Evolutionary conservation across 2,329 filamentous ascomycete genomes (phyloP).

Genomic region (Curvularia verruculosa): DNA sequence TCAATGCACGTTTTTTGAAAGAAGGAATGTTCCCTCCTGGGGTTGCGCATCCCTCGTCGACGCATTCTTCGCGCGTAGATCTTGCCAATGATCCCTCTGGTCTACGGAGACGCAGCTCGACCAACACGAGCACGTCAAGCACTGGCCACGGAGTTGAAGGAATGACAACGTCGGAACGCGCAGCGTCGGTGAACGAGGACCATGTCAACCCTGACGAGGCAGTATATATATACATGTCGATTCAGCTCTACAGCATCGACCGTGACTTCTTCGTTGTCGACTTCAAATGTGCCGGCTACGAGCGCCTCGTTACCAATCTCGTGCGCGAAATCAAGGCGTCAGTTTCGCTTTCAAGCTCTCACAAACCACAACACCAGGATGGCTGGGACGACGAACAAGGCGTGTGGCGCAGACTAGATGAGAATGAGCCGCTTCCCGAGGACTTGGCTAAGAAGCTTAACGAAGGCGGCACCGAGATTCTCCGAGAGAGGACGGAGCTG

Average conservation of each 20-base stretch:
- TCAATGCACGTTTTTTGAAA: constrained; percentile 86
- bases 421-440: constrained; percentile 42
- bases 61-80: constrained; percentile 57
- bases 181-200: constrained; percentile 27
- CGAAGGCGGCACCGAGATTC: constrained; percentile 44
- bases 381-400: constrained; percentile 46
- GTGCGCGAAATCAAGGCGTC: constrained; percentile 48
- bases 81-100: constrained; percentile 45
- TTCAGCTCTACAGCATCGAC: constrained; percentile 73
- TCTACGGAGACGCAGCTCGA: constrained; percentile 40
- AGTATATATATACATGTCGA: constrained; percentile 92
- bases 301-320: constrained; percentile 70
- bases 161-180: constrained; percentile 24
- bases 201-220: constrained; percentile 63
- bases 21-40: constrained; percentile 70
- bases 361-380: constrained; percentile 30
- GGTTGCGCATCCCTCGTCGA: constrained; percentile 56
- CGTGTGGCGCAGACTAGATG: constrained; percentile 42
- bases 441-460: constrained; percentile 36
- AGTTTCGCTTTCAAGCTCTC: constrained; percentile 24
- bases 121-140: constrained; percentile 39
- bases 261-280: constrained; percentile 92
- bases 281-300: constrained; percentile 98
- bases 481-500: constrained; percentile 50
- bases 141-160: constrained; percentile 37